Base-by-base conservation (phyloP, 164 flowering plant species). In the Piper betle region DNA sequence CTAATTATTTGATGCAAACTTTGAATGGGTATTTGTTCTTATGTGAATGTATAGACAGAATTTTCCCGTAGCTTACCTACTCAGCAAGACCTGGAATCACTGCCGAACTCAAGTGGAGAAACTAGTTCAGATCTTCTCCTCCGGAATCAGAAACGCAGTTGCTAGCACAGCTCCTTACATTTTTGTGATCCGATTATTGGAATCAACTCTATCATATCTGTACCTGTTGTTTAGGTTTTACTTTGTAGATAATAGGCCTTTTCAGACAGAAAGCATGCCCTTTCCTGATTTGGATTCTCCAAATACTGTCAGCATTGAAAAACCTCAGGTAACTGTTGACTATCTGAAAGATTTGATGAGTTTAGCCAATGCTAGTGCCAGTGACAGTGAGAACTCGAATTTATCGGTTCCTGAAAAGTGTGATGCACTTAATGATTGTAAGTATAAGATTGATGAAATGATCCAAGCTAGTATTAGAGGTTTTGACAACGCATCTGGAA, bases 101-200 rank as follows among this genome's bases (percentile, higher is more conserved):
- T 82, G 64, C 93, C 96, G 55, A 84, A 83, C 71, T 81, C 70
- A 66, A 70, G 81, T 69, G 95, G 82, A 67, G 88, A 83, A 69
- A 60, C 84, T 50, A 84, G 62, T 62, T 60, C 74, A 0, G 95
- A 84, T 69, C 43, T 38, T 58, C 71, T 90, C 62, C 90, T 90
- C 67, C 82, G 91, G 50, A 83, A 71, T 70, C 80, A 85, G 71
- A 90, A 90, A 68, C 91, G 92, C 63, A 85, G 33, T 72, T 87
- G 95, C 79, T 90, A 83, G 74, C 67, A 75, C 80, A 38, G 20
- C 58, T 7, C 41, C 62, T 18, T 83, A 60, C 65, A 0, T 40
- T 10, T 52, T 78, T n/a, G 12, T 74, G 41, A 64, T 53, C 66
- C 68, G 64, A 71, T 67, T 84, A 57, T 43, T 78, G n/a, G 59